Percentiles rank a stretch among this genome's conserved stretches.
These are phyloP conservation scores for Saururus chinensis DNA, from an alignment of 164 flowering plant species.

Conservation along the genomic window DNA sequence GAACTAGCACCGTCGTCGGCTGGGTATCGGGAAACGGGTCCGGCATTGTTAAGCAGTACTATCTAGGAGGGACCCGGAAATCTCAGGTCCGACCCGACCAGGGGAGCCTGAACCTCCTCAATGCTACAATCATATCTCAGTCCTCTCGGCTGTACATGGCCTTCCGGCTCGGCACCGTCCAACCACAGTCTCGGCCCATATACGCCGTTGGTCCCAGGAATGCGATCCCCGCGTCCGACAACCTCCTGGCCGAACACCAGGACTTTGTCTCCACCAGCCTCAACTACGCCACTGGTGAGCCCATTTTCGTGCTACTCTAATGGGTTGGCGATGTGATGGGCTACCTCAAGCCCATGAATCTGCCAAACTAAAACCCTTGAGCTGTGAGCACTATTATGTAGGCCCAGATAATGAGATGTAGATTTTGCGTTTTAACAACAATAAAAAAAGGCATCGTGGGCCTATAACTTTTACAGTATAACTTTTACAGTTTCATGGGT, in stretches of 20 bases:
- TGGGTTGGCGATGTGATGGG: too few species aligned
- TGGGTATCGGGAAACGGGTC: conserved; percentile 24
- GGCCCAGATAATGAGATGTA: too few species aligned
- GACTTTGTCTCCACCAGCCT: conserved; percentile 23
- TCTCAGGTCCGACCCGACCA: conserved; percentile 29
- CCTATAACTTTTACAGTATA: too few species aligned
- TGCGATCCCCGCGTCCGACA: conserved; percentile 27
- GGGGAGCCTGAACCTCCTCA: conserved; percentile 27
- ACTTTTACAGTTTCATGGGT: too few species aligned
- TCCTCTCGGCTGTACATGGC: conserved; percentile 32
- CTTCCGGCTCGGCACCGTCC: conserved; percentile 36
- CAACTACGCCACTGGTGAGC: conserved; percentile 41
- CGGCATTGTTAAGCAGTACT: conserved; percentile 25
- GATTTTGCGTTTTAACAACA: too few species aligned
- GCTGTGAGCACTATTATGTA: too few species aligned
- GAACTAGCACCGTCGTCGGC: conserved; percentile 39
- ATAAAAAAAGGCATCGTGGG: too few species aligned
- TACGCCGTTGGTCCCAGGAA: conserved; percentile 43
- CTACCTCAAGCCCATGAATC: too few species aligned
- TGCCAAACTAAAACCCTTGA: too few species aligned
- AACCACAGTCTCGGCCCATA: conserved; percentile 23
- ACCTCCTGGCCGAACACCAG: conserved; percentile 27
- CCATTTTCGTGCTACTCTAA: background rate
- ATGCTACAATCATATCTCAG: conserved; percentile 10
- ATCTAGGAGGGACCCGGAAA: conserved; percentile 26